Evolutionary conservation across 2,329 filamentous ascomycete species (phyloP).

Genomic region (Colletotrichum zoysiae): DNA sequence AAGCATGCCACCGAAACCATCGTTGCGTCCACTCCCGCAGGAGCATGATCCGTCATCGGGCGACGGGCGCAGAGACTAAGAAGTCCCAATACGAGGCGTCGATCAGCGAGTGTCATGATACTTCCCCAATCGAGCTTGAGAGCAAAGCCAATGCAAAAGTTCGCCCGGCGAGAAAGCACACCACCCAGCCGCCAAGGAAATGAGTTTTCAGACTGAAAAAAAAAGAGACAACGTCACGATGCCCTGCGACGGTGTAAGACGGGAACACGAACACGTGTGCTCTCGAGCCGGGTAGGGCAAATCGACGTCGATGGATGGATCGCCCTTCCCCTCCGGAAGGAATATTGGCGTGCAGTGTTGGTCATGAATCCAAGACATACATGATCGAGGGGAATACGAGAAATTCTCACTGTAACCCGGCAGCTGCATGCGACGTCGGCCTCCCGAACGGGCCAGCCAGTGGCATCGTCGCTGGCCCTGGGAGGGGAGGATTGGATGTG

Average conservation of each 20-base stretch:
- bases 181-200: background rate
- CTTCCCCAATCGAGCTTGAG: conserved; percentile 2
- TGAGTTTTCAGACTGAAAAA: background rate
- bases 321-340: background rate
- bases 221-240: conserved; percentile 17
- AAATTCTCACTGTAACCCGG: background rate
- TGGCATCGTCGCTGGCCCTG: conserved; percentile 9
- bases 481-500: background rate
- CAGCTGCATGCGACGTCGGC: conserved; percentile 33
- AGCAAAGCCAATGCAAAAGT: background rate
- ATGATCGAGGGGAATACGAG: conserved; percentile 33
- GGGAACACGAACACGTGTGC: conserved; percentile 22
- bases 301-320: background rate
- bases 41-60: background rate
- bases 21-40: too few species aligned
- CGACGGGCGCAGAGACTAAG: background rate
- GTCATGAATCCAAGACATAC: conserved; percentile 17
- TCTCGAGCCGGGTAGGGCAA: background rate
- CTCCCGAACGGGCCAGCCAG: background rate
- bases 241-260: background rate
- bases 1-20: background rate
- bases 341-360: background rate
- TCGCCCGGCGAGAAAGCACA: background rate
- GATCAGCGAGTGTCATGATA: conserved; percentile 19
- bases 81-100: conserved; percentile 23